Evolutionary conservation across 129 eudicot genomes (phyloP), one percentile per base, ranked within the genome.

Genomic region (Flaveria ramosissima): DNA sequence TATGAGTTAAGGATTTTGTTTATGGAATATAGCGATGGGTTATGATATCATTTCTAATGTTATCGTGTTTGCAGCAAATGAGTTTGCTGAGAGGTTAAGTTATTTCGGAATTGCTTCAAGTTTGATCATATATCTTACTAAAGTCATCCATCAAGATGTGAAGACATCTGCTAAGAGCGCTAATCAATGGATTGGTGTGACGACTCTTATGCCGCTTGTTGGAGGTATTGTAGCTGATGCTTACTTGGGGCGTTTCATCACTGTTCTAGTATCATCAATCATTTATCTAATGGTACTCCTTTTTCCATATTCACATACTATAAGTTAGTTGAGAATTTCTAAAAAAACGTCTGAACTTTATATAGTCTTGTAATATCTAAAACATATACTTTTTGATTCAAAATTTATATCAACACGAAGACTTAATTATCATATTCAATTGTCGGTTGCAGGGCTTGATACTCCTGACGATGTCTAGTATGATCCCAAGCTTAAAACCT

Each of bases 151-250:
- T 60, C 84, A 83, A 73, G 98, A 90, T 75, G 89, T 88, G 9
- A 86, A 86, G 79, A 86, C 97, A 11, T 90, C 98, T 16, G 98
- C 91, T 24, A 84, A 84, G 75, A 85, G 79, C 30, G 96, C 89
- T 32, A 90, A 88, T 61, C 71, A 82, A 24, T 93, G 97, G 97
- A 1, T 77, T 0, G 98, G 98, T 14, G 96, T 89, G 6, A 89
- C 97, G 68, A 87, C 97, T 41, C 59, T 89, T 24, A 88, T 87
- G 93, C 96, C 97, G 7, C 84, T 93, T 9, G 75, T 90, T 32
- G 97, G 98, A 61, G 98, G 96, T n/a, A 83, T 90, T 68, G 13
- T 93, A 8, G 98, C 98, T 7, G 98, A 93, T 80, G 84, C 88
- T 36, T 93, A 87, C 77, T 43, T 89, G 23, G 98, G 97, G 3